Conservation (phyloP, 139 green algal species). For the Micromonas commoda region DNA sequence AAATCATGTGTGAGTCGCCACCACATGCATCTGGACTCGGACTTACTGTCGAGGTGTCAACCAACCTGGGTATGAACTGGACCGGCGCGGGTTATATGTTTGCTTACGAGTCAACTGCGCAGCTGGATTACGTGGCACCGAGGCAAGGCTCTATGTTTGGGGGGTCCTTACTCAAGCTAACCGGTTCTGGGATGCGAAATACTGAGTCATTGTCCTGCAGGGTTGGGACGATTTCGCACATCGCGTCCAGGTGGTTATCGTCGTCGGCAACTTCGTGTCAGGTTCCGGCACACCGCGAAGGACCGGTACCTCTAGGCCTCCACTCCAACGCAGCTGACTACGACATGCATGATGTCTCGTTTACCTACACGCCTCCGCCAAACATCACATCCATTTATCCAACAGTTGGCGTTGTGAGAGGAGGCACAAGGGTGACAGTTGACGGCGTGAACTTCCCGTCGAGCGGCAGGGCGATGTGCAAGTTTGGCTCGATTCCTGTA, state of each 20-base stretch:
- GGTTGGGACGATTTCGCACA: not conserved
- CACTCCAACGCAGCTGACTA: not conserved
- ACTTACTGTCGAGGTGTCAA: not conserved
- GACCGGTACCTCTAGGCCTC: not conserved
- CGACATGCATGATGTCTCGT: not conserved
- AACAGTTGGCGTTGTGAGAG: not conserved
- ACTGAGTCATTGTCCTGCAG: not conserved
- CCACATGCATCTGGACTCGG: not conserved
- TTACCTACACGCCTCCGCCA: not conserved
- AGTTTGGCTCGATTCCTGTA: not conserved
- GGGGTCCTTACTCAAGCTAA: not conserved
- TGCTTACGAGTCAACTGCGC: not conserved
- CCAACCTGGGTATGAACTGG: constrained; percentile 13
- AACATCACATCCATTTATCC: not conserved
- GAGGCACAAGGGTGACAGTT: not conserved
- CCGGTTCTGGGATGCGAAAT: not conserved
- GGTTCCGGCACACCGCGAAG: not conserved
- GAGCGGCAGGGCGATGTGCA: not conserved
- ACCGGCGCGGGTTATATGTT: not conserved
- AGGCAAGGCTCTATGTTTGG: not conserved
- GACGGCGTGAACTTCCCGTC: not conserved
- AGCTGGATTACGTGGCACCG: not conserved
- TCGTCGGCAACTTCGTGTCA: not conserved
- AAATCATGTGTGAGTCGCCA: constrained; percentile 10
- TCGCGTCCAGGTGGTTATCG: not conserved